Percentiles rank a stretch among this genome's conserved stretches.
Evolutionary conservation across 2,329 filamentous ascomycete genomes (phyloP).

Genomic region (Penicillium sp.): DNA sequence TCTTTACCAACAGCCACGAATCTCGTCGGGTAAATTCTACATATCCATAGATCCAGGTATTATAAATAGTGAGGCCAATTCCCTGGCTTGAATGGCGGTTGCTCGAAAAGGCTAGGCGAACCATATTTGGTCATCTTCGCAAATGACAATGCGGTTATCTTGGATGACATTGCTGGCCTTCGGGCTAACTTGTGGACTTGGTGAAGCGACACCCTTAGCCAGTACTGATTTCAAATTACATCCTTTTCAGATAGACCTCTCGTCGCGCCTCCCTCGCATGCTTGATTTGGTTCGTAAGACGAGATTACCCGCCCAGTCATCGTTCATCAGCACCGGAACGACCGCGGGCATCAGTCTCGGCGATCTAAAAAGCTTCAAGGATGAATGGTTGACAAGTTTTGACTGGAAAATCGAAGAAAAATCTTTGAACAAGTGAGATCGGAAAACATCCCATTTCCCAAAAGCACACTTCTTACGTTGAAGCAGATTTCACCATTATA

Average conservation of each 20-base stretch:
- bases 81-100: too few relatives aligned
- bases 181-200: background rate
- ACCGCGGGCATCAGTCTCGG: background rate
- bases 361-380: background rate
- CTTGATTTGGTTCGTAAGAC: background rate
- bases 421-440: background rate
- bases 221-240: background rate
- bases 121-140: background rate
- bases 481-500: conserved; percentile 8
- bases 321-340: background rate
- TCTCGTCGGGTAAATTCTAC: too few relatives aligned
- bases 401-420: background rate
- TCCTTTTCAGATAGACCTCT: background rate
- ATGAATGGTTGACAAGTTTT: background rate
- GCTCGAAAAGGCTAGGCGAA: too few relatives aligned
- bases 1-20: too few relatives aligned
- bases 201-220: background rate
- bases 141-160: background rate
- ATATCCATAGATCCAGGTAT: too few relatives aligned
- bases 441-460: background rate
- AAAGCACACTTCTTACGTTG: background rate
- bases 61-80: background rate
- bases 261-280: background rate
- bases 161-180: background rate
- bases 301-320: background rate